Evolutionary conservation across 441 rosid species (phyloP).

Genomic region (Adansonia rubrostipa): DNA sequence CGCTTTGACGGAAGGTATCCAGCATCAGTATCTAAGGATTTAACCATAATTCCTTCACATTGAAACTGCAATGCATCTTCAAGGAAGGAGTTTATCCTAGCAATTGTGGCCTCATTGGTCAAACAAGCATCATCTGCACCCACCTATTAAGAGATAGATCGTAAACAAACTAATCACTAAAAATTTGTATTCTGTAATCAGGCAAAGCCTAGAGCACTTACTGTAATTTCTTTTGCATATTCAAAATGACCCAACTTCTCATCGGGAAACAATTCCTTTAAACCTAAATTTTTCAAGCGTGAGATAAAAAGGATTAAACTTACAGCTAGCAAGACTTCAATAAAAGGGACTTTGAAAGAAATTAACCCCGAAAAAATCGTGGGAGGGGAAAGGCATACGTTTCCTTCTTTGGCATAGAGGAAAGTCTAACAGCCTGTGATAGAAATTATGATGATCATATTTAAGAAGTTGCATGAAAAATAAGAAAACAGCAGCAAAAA

Average conservation of each 20-base stretch:
- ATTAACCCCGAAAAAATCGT: background rate
- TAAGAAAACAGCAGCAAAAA: conserved; percentile 13
- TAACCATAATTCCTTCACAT: conserved; percentile 89
- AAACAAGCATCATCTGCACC: conserved; percentile 59
- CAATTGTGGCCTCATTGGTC: conserved; percentile 46
- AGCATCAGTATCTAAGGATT: conserved; percentile 68
- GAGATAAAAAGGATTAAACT: conserved; percentile 3
- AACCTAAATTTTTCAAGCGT: conserved; percentile 44
- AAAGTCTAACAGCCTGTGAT: conserved; percentile 68
- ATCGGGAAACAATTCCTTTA: conserved; percentile 62
- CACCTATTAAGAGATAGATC: conserved; percentile 46
- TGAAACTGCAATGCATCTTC: conserved; percentile 71
- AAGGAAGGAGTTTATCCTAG: conserved; percentile 61
- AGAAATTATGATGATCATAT: conserved; percentile 18
- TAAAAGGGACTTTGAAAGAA: conserved; percentile 14
- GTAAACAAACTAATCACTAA: conserved; percentile 27
- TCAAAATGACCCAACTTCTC: conserved; percentile 71
- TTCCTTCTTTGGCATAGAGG: conserved; percentile 73
- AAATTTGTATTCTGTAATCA: background rate
- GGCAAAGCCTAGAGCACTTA: conserved; percentile 38
- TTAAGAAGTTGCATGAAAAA: background rate
- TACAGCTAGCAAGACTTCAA: background rate
- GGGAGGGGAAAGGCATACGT: conserved; percentile 41
- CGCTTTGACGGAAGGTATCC: conserved; percentile 88
- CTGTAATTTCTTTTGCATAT: conserved; percentile 71